Base-by-base conservation (phyloP, 495 filamentous ascomycete species). In the Penicillium coffeae region DNA sequence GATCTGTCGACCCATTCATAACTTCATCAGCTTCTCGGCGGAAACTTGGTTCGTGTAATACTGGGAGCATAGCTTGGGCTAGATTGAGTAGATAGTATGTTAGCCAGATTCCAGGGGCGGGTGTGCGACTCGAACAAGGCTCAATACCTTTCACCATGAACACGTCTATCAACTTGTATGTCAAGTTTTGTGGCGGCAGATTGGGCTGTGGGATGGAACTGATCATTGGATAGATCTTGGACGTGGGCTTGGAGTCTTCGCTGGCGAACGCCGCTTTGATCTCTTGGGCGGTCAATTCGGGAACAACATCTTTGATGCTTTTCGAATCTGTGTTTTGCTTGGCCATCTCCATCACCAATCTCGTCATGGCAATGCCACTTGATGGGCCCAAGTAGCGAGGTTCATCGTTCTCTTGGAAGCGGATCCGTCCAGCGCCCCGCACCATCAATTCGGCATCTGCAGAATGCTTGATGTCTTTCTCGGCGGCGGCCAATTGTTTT, bases 311-410 rank as follows among this genome's bases (percentile, higher is more conserved):
- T 44, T 87, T 84, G 68, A 96, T 95, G 49, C 82, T 87, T 63
- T 87, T 88, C 2, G 86, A 82, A 48, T 88, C 84, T 22, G 86
- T 90, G 51, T 88, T 89, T 49, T 87, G 84, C 59, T 92, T 97
- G 38, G 91, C 91, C 58, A 95, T 82, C 62, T 95, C 90, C 83
- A 97, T 95, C 21, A 97, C 87, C 56, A 96, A 71, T 27, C 91
- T 82, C 14, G 90, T 92, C 70, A 97, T 92, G 51, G 88, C 89
- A 62, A 95, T 92, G 50, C 92, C 92, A 63, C 92, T 96, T 9
- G 89, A 92, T 9, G 92, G 84, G 0, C 92, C 92, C 10, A 97
- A 75, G 58, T 90, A 97, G 48, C 90, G 84, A 9, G 89, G 80
- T 63, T 93, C 90, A 55, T 93, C 87, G 38, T 84, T 82, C 50